These are phyloP conservation scores for Silene uniflora DNA, from an alignment of 148 eudicot species.

Conservation along the genomic window DNA sequence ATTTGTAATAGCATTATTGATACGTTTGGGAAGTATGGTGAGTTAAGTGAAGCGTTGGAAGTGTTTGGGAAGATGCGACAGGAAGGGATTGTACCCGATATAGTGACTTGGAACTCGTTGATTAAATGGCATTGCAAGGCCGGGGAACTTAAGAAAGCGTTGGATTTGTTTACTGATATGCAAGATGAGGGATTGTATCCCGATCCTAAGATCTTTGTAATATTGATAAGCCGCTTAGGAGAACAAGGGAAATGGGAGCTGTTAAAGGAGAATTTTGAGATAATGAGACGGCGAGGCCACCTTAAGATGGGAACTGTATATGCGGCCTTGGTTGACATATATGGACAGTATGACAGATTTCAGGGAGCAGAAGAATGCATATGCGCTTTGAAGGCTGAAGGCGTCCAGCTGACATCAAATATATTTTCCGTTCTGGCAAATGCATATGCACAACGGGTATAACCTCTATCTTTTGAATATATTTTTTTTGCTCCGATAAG, in stretches of 20 bases:
- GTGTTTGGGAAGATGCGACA: conserved; percentile 61
- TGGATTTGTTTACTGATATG: conserved; percentile 63
- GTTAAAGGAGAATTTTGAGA: conserved; percentile 58
- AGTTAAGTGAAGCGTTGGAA: conserved; percentile 53
- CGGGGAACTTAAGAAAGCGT: conserved; percentile 51
- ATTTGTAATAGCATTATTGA: conserved; percentile 74
- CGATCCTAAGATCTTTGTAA: conserved; percentile 72
- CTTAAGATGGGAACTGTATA: conserved; percentile 58
- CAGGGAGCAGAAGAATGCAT: conserved; percentile 62
- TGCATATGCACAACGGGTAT: conserved; percentile 92
- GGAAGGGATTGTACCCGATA: conserved; percentile 61
- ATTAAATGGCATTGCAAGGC: conserved; percentile 70
- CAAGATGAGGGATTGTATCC: conserved; percentile 87
- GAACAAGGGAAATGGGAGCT: conserved; percentile 78
- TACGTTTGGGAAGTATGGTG: conserved; percentile 69
- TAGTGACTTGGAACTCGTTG: conserved; percentile 76
- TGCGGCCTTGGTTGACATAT: conserved; percentile 80
- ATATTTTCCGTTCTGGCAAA: conserved; percentile 82
- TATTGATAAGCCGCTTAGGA: conserved; percentile 60
- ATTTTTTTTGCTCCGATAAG: neutral
- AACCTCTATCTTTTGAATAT: neutral
- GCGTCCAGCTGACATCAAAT: conserved; percentile 56
- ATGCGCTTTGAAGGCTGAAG: conserved; percentile 58
- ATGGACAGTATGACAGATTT: conserved; percentile 81
- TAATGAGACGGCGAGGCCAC: conserved; percentile 60